Conservation (phyloP, 495 filamentous ascomycete species). For the Aspergillus ostianus region DNA sequence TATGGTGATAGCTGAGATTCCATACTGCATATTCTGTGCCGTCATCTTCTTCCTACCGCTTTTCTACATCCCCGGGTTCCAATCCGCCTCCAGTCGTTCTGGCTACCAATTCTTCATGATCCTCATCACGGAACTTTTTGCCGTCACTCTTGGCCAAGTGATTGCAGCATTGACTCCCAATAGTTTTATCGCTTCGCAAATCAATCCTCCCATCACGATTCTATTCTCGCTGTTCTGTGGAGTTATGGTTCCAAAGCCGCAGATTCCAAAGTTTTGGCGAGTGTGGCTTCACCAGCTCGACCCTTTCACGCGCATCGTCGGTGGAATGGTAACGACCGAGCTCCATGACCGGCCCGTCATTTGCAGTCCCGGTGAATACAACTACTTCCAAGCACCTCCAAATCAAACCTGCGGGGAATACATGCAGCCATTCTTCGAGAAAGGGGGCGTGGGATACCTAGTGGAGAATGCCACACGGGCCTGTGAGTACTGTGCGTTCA, state of each 20-base stretch:
- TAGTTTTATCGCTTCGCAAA: conserved; percentile 66
- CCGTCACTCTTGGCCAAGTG: conserved; percentile 68
- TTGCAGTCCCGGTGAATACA: conserved; percentile 57
- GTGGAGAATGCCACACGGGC: conserved; percentile 52
- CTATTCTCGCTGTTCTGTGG: conserved; percentile 64
- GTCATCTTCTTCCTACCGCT: conserved; percentile 71
- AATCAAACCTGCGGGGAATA: conserved; percentile 69
- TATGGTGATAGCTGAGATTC: conserved; percentile 73
- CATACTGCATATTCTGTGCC: conserved; percentile 72
- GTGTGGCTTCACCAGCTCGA: conserved; percentile 80
- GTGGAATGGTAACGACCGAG: conserved; percentile 74
- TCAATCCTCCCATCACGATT: conserved; percentile 66
- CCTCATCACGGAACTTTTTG: conserved; percentile 72
- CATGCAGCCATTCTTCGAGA: conserved; percentile 65
- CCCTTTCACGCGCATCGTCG: conserved; percentile 80
- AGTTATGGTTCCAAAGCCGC: conserved; percentile 70
- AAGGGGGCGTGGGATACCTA: conserved; percentile 66
- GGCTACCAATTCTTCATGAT: conserved; percentile 85
- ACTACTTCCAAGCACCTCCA: conserved; percentile 57
- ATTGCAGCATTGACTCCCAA: conserved; percentile 68
- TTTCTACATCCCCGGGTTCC: conserved; percentile 71
- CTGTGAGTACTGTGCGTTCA: conserved; percentile 78
- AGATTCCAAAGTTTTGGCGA: conserved; percentile 77
- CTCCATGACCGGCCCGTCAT: conserved; percentile 62
- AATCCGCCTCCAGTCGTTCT: conserved; percentile 52